Conservation (phyloP, 768 basidiomycete species). For the Lentinula lateritia region DNA sequence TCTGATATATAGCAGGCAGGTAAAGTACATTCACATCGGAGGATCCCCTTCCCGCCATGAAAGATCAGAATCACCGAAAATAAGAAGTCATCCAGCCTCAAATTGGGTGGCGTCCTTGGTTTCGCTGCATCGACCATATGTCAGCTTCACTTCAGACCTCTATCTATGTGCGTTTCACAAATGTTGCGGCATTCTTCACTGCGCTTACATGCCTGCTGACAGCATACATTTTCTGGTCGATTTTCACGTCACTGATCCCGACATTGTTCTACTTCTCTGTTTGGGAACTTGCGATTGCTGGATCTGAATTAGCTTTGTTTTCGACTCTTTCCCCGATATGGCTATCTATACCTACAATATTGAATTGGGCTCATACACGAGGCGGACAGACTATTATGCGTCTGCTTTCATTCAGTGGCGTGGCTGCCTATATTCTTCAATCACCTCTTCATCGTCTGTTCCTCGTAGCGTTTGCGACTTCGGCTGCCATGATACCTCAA, state of each 20-base stretch:
- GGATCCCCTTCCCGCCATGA: background rate
- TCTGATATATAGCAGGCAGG: constrained; percentile 11
- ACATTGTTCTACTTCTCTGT: constrained; percentile 90
- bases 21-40: constrained; percentile 40
- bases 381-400: constrained; percentile 47
- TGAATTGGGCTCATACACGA: constrained; percentile 39
- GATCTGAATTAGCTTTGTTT: constrained; percentile 73
- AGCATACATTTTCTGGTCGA: constrained; percentile 83
- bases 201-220: constrained; percentile 8
- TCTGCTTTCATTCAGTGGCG: constrained; percentile 42
- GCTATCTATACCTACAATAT: constrained; percentile 41
- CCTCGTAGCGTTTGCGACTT: constrained; percentile 50
- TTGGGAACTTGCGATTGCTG: constrained; percentile 83
- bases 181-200: background rate
- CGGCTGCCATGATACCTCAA: constrained; percentile 42
- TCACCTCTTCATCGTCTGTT: constrained; percentile 50
- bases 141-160: constrained; percentile 36
- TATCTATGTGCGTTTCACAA: constrained; percentile 51
- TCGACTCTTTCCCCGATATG: constrained; percentile 65
- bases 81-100: background rate
- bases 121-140: background rate
- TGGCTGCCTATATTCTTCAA: constrained; percentile 46
- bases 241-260: constrained; percentile 72
- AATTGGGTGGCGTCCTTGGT: background rate
- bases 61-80: background rate